Base-by-base conservation (phyloP, 2,329 filamentous ascomycete species). In the Botryotinia calthae region DNA sequence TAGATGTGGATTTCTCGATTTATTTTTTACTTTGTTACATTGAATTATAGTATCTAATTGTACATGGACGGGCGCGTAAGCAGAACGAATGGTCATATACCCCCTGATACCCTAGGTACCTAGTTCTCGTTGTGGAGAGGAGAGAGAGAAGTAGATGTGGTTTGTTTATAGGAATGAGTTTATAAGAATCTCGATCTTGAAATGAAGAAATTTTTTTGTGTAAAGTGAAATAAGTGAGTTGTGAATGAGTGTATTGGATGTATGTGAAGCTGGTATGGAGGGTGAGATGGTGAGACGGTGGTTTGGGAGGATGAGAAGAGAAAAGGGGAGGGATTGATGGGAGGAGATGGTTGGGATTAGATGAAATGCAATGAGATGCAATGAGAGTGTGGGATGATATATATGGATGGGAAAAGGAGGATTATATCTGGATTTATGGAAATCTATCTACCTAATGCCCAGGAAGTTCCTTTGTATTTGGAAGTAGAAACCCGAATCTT, bases 101-200 rank as follows among this genome's bases (percentile, higher is more conserved):
- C 63, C 63, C 63, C 44, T 48, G 28, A 65, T 65, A 65, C 63
- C 63, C 63, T 65, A 65, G 44, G 42, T 65, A 65, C 63, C 42
- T 48, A 48, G 63, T 48, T 48, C 28, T 65, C 22, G 42, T 65
- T 48, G 20, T 28, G 40, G 28, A 48, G 28, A n/a, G 31, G 28
- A 65, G 42, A 48, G 62, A 18, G 12, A 22, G 20, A 40, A 22
- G 37, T 37, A 37, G 58, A 62, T 40, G 59, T 18, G 59, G 37
- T n/a, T 40, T 62, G 34, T 62, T 42, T 61, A 54, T 54, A 54
- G n/a, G 51, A 54, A 54, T 54, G 51, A 54, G 34, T 61, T 40
- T 61, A 61, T 40, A 61, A 37, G 58, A 61, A 61, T 61, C 34
- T 40, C 37, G 56, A 61, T 61, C 31, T 61, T 61, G 58, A 34